Conservation (phyloP, 768 basidiomycete species). For the Hericium coralloides region DNA sequence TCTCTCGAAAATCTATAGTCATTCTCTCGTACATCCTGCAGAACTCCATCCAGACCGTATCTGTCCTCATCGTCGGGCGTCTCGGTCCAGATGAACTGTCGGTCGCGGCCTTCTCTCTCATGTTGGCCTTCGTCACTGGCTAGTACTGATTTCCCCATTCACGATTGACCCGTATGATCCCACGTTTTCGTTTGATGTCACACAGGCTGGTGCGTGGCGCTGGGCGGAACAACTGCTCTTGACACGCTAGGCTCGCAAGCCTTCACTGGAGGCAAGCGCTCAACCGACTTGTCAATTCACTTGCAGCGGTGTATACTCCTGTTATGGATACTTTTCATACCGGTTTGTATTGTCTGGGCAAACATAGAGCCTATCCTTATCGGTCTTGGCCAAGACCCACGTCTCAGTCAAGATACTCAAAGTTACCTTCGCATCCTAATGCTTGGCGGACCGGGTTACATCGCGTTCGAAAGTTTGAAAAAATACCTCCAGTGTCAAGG, state of each 20-base stretch:
- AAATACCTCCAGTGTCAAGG: constrained; percentile 79
- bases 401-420: constrained; percentile 54
- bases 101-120: constrained; percentile 62
- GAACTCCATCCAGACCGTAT: constrained; percentile 62
- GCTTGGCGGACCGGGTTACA: constrained; percentile 61
- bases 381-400: constrained; percentile 49
- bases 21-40: constrained; percentile 65
- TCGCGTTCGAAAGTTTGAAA: constrained; percentile 69
- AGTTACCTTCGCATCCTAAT: constrained; percentile 55
- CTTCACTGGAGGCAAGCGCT: constrained; percentile 51
- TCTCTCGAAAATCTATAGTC: constrained; percentile 26
- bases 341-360: constrained; percentile 54
- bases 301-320: constrained; percentile 62
- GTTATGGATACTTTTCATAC: constrained; percentile 56
- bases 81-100: constrained; percentile 65
- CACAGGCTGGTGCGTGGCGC: constrained; percentile 67
- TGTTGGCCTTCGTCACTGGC: constrained; percentile 76
- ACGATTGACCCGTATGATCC: constrained; percentile 32
- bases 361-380: constrained; percentile 56
- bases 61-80: constrained; percentile 55
- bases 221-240: constrained; percentile 71
- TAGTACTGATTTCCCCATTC: constrained; percentile 31
- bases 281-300: constrained; percentile 62
- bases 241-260: constrained; percentile 75
- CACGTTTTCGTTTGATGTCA: constrained; percentile 24